Evolutionary conservation across 148 eudicot species (phyloP), one percentile per base, ranked within the genome.

Genomic region (Drosera capensis): DNA sequence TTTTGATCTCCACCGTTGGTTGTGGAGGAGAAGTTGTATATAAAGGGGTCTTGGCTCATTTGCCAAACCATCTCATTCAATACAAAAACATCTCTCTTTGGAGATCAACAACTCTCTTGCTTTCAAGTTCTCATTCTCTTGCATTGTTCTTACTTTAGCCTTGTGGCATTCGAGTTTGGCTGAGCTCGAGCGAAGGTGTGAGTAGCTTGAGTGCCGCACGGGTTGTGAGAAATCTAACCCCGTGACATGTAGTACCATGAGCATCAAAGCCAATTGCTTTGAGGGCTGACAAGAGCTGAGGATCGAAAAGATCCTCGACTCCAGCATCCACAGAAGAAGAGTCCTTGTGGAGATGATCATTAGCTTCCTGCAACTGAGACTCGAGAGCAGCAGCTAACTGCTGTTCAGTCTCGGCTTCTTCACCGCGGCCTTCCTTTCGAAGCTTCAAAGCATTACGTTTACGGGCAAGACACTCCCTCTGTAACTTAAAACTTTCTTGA

Each of bases 391-490:
- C 83, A 13, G 94, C 97, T 51, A 83, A 23, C 63, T 88, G 75
- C 30, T 71, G 71, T 51, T 80, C 94, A 20, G 92, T 68, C 16
- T 88, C 94, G 30, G 97, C 92, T 70, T 88, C 97, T 52, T 71
- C 87, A 18, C 68, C 63, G 54, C 56, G 68, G 47, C 97, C 97
- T 75, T 88, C 97, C 59, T 83, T 77, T 45, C 94, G 72, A 23
- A 88, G 63, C 74, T 80, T 88, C 35, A 78, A 52, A 39, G 87
- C 94, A 50, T 57, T 68, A 40, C 97, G 63, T 74, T 88, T 88
- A 66, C 74, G 94, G 40, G 57, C 45, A 23, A 88, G 86, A 20
- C 87, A 88, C 59, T 83, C 86, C 37, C 85, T 67, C 46, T 88
- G 97, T 41, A 88, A 42, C 43, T 88, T 88, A 38, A 77, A 77